Evolutionary conservation across 805 yeast genomes (phyloP), one percentile per base, ranked within the genome.

Genomic region (Scheffersomyces stipitis): DNA sequence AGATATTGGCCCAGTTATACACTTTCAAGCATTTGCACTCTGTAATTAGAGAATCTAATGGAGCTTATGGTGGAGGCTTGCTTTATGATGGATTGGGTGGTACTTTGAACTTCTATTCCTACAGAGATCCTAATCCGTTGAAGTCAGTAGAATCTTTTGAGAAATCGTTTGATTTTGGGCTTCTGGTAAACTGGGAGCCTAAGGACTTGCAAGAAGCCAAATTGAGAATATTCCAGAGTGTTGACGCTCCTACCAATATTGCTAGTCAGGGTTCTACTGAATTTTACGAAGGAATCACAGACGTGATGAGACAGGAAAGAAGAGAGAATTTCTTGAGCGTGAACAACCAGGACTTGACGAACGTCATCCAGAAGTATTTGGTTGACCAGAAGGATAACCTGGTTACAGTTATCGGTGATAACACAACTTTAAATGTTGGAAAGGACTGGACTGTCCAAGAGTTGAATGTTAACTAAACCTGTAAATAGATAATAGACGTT

Each of bases 61-160:
- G 99, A 41, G 99, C 99, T 0, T 93, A 93, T 56, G 99, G 99
- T 5, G 98, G 96, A 4, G 99, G 99, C 3, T 85, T 95, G 4
- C 65, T 76, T 5, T 93, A 82, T 58, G 86, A 83, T 56, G 88
- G 91, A 0, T 56, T 86, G 15, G 87, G 85, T 34, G 98, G 97
- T 0, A 51, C 81, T 2, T 78, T 91, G 52, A 76, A 85, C 23
- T 88, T 74, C 64, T 93, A 84, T 63, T 89, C 98, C 0, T 93
- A 91, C 66, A 76, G 99, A 49, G 99, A 93, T 59, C 99, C 99
- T 13, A 83, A 86, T 45, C 87, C 96, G 1, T 55, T 73, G 26
- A 76, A 79, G 45, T 83, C 96, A 2, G 58, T 86, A 8, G 61
- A 68, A 3, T 75, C 84, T 1, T 86, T 86, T 55, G 56, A 62